Evolutionary conservation across 352 stramenopile genomes (phyloP), one percentile per base, ranked within the genome.

Genomic region (Phytophthora citricola): DNA sequence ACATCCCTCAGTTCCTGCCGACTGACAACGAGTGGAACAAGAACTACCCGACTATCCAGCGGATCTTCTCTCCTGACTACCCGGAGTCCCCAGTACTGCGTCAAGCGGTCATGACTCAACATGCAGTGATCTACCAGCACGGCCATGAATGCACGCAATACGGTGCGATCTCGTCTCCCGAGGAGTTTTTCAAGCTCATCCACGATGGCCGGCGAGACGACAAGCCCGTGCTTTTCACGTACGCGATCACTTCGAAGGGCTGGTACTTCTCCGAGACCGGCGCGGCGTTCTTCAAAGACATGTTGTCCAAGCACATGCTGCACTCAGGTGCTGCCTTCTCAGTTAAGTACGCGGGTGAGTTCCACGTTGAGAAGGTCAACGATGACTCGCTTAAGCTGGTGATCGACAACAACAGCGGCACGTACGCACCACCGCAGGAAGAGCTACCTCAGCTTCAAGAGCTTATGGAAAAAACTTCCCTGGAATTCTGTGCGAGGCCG

Each of bases 341-440:
- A 4, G 67, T 75, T 48, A 73, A 53, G 22, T 75, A 75, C 11
- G 68, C 69, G 4, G 69, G 69, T 12, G 70, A 78, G 40, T 78
- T 78, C 48, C 61, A 51, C 32, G 52, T 78, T 2, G 46, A 75
- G 24, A 54, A 32, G 26, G 47, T 7, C 12, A n/a, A 10, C 6
- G 43, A 57, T 15, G 61, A 59, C 15, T 43, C 24, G 0, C 26
- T 39, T 17, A 78, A 69, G 22, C 66, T 78, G 2, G 36, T 78
- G 10, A 71, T 78, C 20, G 70, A 78, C 66, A 78, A 78, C 52
- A 69, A 78, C 29, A 78, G 70, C 43, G 66, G 70, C 45, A 78
- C 70, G 6, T 78, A 78, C 43, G 60, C 66, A 1, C 70, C 70
- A 32, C 66, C 65, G 0, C 58, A 66, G 27, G 60, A 66, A 15